Conservation (phyloP, 176 grass and related monocot species). For the Elymus sibiricus region DNA sequence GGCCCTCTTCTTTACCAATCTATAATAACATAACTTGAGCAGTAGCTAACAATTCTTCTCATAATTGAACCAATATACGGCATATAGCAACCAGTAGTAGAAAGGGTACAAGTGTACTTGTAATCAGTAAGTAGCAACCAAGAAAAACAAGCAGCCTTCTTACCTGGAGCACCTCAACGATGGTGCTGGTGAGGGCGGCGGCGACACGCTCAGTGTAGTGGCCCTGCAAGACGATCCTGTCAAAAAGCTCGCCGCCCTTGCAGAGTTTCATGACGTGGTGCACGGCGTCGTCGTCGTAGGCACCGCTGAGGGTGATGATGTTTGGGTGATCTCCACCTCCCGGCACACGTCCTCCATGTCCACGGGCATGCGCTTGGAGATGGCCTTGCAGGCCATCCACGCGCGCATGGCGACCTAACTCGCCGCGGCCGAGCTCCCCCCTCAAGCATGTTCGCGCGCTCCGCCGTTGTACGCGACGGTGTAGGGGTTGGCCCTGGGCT, state of each 20-base stretch:
- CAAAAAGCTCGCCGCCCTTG: slow-evolving; percentile 92
- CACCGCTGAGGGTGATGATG: slow-evolving; percentile 68
- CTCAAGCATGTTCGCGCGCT: too few relatives aligned
- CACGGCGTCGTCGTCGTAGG: slow-evolving; percentile 34
- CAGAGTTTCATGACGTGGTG: slow-evolving; percentile 98
- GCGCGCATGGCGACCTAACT: slow-evolving; percentile 32
- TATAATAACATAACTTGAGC: not conserved
- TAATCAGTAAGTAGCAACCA: not conserved
- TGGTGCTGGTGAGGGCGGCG: slow-evolving; percentile 68
- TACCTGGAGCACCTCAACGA: slow-evolving; percentile 95
- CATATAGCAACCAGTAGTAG: not conserved
- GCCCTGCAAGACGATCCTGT: slow-evolving; percentile 75
- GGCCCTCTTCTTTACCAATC: not conserved
- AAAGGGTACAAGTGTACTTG: not conserved
- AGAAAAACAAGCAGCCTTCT: slow-evolving; percentile 15
- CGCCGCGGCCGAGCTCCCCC: slow-evolving; percentile 73
- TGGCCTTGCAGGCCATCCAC: slow-evolving; percentile 61
- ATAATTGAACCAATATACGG: not conserved
- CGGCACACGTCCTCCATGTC: slow-evolving; percentile 90
- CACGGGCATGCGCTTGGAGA: slow-evolving; percentile 58
- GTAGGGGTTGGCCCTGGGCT: slow-evolving; percentile 33
- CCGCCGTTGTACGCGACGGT: too few relatives aligned
- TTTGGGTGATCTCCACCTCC: slow-evolving; percentile 93
- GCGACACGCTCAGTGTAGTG: slow-evolving; percentile 92
- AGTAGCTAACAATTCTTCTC: not conserved